phyloP scores from a whole-genome alignment of 441 rosid genomes.

The Theobroma grandiflorum region DNA sequence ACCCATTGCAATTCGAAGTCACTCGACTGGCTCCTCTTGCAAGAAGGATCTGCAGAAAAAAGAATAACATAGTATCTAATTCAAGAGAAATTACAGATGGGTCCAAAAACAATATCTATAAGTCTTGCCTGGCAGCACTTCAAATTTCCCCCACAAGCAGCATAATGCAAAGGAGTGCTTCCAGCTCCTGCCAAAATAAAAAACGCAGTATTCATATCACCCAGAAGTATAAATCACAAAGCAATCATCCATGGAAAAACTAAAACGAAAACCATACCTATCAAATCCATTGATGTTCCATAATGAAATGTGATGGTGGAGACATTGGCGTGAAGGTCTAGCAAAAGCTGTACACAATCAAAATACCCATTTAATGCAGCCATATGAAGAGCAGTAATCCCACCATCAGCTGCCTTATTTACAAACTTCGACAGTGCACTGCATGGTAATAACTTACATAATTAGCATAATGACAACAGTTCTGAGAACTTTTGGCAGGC shows the following conservation, averaged over 20 bases:
- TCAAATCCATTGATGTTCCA: conserved; percentile 98
- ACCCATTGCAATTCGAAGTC: conserved; percentile 94
- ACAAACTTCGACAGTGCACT: conserved; percentile 89
- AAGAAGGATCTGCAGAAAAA: conserved; percentile 72
- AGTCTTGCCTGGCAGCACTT: conserved; percentile 93
- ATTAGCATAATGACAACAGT: conserved; percentile 23
- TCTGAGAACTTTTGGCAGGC: neutral
- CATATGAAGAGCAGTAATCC: conserved; percentile 97
- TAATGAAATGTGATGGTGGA: conserved; percentile 86
- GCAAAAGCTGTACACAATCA: conserved; percentile 95
- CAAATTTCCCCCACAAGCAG: conserved; percentile 96
- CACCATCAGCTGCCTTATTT: conserved; percentile 97
- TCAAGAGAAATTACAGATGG: conserved; percentile 13
- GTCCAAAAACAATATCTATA: neutral
- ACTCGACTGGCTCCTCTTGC: conserved; percentile 82
- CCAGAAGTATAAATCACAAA: conserved; percentile 14
- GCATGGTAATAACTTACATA: conserved; percentile 43
- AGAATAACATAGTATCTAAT: conserved; percentile 19
- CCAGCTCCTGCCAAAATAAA: conserved; percentile 74
- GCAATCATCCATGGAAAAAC: conserved; percentile 22
- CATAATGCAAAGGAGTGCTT: conserved; percentile 96
- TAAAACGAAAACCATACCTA: conserved; percentile 55
- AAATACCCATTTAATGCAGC: conserved; percentile 94
- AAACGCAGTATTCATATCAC: conserved; percentile 19
- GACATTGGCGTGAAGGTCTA: conserved; percentile 88